Evolutionary conservation across 1,139 yeast genomes (phyloP).

Genomic region (Zhuliangozyma parablackwelliae): DNA sequence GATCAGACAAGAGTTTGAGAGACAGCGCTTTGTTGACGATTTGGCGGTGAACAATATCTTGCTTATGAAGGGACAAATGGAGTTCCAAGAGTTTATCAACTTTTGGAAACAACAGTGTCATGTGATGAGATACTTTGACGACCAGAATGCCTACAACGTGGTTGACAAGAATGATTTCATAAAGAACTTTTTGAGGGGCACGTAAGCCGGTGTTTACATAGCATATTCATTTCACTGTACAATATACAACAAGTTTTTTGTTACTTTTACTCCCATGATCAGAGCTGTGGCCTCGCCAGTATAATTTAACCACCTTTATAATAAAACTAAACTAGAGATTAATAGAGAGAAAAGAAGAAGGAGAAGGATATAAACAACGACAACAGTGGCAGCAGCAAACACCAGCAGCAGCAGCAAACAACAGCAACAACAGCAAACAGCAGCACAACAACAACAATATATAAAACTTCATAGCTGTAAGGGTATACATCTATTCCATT

Average conservation of each 20-base stretch:
- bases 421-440: constrained; percentile 1
- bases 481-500: constrained; percentile 27
- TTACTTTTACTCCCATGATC: neutral
- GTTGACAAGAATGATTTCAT: constrained; percentile 55
- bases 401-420: constrained; percentile 1
- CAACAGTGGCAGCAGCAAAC: constrained; percentile 2
- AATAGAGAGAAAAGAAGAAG: constrained; percentile 4
- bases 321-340: constrained; percentile 6
- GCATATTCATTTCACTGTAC: neutral
- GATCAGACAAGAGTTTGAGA: constrained; percentile 83
- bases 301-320: no score
- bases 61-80: constrained; percentile 84
- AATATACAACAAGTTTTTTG: neutral
- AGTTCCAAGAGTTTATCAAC: constrained; percentile 81
- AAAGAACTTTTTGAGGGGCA: constrained; percentile 69
- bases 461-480: no score
- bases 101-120: constrained; percentile 92
- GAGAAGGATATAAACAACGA: constrained; percentile 1
- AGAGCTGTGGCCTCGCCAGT: no score
- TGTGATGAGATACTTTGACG: constrained; percentile 76
- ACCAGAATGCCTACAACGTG: constrained; percentile 50
- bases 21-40: constrained; percentile 72
- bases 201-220: constrained; percentile 7
- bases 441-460: neutral
- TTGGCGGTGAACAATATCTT: constrained; percentile 63